Evolutionary conservation across 805 yeast genomes (phyloP), one percentile per base, ranked within the genome.

Genomic region (Saccharomycopsis sp.): DNA sequence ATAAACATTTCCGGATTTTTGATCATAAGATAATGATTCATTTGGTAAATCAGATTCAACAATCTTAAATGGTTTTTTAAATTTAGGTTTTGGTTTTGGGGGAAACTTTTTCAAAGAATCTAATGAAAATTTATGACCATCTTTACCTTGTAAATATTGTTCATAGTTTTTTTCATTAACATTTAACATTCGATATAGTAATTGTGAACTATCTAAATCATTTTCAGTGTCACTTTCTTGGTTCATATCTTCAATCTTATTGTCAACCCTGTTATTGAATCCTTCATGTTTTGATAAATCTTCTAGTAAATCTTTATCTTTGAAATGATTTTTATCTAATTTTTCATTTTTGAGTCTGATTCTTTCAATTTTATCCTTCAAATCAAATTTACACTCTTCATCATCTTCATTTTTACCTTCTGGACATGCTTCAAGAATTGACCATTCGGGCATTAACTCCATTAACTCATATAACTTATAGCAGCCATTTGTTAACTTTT

Each of bases 401-500:
- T 34, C 36, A n/a, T 42, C 40, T 31, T 48, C 48, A 21, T 36
- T 44, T 10, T 46, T 25, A 10, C 42, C 45, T 14, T 37, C 49
- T 21, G 51, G 49, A 38, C 49, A 51, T 14, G 52, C 49, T 15
- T 58, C 59, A 20, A 59, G 63, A 28, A 46, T 43, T 29, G 67
- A 42, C 17, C 52, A 52, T 45, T 70, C 75, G 2, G 75, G 72
- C 70, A 61, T 65, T 41, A 51, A 65, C 55, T 50, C 69, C 58
- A 51, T 61, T 27, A 51, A 53, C 35, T 63, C 54, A 37, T 63
- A 64, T 27, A 74, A 52, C 46, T 65, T 55, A 31, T 61, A 63
- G 50, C 79, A 74, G 5, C 79, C 76, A 33, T 62, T 53, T 0
- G 77, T 63, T 8, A 75, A 42, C 30, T 62, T 55, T 17, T 53